These are phyloP conservation scores for Cornus controversa DNA, from an alignment of 148 eudicot genomes.

Conservation along the genomic window DNA sequence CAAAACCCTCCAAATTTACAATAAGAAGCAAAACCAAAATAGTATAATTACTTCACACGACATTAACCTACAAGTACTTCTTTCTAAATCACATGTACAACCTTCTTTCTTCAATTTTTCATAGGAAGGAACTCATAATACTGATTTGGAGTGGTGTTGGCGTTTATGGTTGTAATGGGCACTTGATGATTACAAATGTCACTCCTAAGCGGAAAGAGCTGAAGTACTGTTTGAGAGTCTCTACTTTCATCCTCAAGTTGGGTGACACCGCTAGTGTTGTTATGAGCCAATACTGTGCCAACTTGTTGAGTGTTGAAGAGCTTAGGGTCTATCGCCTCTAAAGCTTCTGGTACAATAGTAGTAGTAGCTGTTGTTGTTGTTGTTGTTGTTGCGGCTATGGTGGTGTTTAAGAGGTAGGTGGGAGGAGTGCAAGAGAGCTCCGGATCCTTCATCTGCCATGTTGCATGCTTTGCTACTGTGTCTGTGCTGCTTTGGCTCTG, in stretches of 20 bases:
- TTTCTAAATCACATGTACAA: not conserved
- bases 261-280: too few relatives aligned
- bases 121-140: slow-evolving; percentile 29
- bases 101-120: not conserved
- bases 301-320: not conserved
- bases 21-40: not conserved
- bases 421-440: slow-evolving; percentile 11
- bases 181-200: not conserved
- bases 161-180: not conserved
- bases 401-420: not conserved
- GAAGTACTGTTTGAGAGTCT: slow-evolving; percentile 18
- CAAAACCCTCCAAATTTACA: not conserved
- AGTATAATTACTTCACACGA: not conserved
- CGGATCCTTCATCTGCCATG: slow-evolving; percentile 11
- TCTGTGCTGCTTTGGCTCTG: not conserved
- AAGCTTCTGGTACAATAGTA: not conserved
- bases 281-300: not conserved
- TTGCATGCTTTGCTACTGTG: not conserved
- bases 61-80: not conserved
- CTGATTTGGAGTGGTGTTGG: slow-evolving; percentile 11
- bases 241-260: too few relatives aligned
- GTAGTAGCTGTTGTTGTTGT: too few relatives aligned
- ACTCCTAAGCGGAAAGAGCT: slow-evolving; percentile 27
- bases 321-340: not conserved
- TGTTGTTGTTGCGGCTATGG: not conserved